These are phyloP conservation scores for Candida schatavii DNA, from an alignment of 805 yeast species.

Conservation along the genomic window DNA sequence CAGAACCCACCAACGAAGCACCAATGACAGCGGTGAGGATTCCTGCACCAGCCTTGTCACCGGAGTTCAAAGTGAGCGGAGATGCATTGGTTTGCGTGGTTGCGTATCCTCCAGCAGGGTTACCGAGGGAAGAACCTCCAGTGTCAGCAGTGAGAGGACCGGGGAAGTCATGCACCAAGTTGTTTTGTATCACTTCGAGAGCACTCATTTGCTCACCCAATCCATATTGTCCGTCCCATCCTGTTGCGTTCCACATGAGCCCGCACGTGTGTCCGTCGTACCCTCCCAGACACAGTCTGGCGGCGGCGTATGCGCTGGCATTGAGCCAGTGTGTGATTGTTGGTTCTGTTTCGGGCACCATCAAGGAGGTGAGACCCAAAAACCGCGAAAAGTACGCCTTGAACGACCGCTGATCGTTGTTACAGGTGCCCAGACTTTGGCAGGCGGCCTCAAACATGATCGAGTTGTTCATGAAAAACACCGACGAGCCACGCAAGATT, in stretches of 20 bases:
- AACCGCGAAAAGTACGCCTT: conserved; percentile 79
- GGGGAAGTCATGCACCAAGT: conserved; percentile 39
- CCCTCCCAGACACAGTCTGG: conserved; percentile 71
- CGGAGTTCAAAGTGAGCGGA: conserved; percentile 41
- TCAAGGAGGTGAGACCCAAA: conserved; percentile 67
- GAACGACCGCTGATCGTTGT: conserved; percentile 89
- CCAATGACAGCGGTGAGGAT: conserved; percentile 72
- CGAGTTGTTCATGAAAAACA: conserved; percentile 50
- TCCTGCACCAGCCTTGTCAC: conserved; percentile 89
- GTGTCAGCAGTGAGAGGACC: conserved; percentile 59
- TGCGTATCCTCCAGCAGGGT: conserved; percentile 65
- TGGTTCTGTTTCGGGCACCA: conserved; percentile 60
- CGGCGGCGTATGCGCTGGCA: conserved; percentile 54
- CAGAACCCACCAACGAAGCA: conserved; percentile 38
- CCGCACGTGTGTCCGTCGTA: conserved; percentile 77
- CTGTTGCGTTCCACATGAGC: conserved; percentile 53
- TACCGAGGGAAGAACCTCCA: conserved; percentile 73
- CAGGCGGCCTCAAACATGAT: conserved; percentile 84
- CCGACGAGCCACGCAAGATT: conserved; percentile 52
- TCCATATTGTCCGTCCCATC: conserved; percentile 68
- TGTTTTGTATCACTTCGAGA: conserved; percentile 56
- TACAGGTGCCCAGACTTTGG: conserved; percentile 61
- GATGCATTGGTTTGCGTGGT: conserved; percentile 32
- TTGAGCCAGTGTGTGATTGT: conserved; percentile 44
- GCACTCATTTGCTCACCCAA: conserved; percentile 80